A percentile compares a stretch with the other conserved stretches of the same genome.
Conservation (phyloP, 805 yeast species). For the Scheffersomyces lignosus region DNA sequence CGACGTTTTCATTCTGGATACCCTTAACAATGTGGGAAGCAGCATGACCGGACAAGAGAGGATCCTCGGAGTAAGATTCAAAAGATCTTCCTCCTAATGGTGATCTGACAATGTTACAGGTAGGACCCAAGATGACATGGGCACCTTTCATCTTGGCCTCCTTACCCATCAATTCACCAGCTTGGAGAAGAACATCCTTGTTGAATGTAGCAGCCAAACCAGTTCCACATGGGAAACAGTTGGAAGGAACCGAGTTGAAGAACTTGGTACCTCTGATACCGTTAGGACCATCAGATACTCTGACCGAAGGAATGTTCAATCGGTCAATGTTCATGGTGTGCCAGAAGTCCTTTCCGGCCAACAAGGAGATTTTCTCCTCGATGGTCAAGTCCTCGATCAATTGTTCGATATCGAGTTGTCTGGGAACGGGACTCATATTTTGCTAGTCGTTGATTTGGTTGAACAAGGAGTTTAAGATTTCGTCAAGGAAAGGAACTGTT, state of each 20-base stretch:
- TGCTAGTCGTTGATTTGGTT: too few species aligned
- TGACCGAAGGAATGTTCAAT: conserved; percentile 13
- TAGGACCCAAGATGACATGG: conserved; percentile 50
- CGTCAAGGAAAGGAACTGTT: too few species aligned
- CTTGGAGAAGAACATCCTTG: conserved; percentile 44
- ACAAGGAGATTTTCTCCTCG: conserved; percentile 34
- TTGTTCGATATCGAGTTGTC: conserved; percentile 27
- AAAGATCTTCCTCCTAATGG: conserved; percentile 66
- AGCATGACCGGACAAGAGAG: conserved; percentile 45
- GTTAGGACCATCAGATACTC: conserved; percentile 57
- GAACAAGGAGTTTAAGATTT: too few species aligned
- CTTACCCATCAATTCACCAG: conserved; percentile 53
- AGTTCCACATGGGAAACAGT: conserved; percentile 63
- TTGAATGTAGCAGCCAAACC: conserved; percentile 59
- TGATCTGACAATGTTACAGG: conserved; percentile 51
- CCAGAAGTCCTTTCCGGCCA: conserved; percentile 29
- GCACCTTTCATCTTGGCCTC: conserved; percentile 58
- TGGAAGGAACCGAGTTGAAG: conserved; percentile 52
- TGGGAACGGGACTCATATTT: neutral
- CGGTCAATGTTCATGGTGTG: conserved; percentile 15
- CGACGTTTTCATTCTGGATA: conserved; percentile 50
- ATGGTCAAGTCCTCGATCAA: conserved; percentile 31
- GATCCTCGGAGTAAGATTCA: conserved; percentile 65
- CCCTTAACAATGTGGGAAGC: conserved; percentile 54
- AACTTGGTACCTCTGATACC: conserved; percentile 62